Percentiles rank a stretch among this genome's conserved stretches.
Evolutionary conservation across 2,329 filamentous ascomycete species (phyloP).

Genomic region (Phyllosticta citrichinensis): DNA sequence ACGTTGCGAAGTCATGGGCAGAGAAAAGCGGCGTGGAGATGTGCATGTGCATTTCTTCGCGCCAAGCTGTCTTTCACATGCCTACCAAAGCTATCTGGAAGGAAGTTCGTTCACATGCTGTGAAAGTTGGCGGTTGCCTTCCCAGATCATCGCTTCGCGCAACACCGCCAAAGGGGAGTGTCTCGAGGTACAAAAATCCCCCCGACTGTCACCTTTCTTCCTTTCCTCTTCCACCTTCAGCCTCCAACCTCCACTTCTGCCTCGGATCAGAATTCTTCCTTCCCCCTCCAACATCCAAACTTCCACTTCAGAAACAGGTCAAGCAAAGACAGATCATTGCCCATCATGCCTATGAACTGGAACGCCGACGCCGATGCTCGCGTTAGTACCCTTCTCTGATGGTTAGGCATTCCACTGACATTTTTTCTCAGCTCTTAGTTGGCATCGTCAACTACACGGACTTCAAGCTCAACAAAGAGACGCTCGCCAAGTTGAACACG

Average conservation of each 20-base stretch:
- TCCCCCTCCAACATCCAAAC: not conserved
- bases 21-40: too few species aligned
- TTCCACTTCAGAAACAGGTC: not conserved
- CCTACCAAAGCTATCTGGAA: too few species aligned
- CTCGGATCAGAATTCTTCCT: not conserved
- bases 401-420: not conserved
- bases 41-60: too few species aligned
- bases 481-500: not conserved
- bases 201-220: not conserved
- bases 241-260: not conserved
- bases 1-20: too few species aligned
- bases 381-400: not conserved
- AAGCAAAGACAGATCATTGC: not conserved
- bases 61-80: too few species aligned
- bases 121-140: too few species aligned
- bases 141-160: too few species aligned
- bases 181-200: not conserved
- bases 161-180: too few species aligned
- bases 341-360: not conserved
- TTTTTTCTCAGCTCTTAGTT: not conserved
- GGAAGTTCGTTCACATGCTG: too few species aligned
- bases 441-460: not conserved
- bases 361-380: not conserved
- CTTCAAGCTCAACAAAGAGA: not conserved
- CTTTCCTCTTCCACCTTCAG: not conserved